Base-by-base conservation (phyloP, 2,329 filamentous ascomycete genomes). In the Monascus ruber region DNA sequence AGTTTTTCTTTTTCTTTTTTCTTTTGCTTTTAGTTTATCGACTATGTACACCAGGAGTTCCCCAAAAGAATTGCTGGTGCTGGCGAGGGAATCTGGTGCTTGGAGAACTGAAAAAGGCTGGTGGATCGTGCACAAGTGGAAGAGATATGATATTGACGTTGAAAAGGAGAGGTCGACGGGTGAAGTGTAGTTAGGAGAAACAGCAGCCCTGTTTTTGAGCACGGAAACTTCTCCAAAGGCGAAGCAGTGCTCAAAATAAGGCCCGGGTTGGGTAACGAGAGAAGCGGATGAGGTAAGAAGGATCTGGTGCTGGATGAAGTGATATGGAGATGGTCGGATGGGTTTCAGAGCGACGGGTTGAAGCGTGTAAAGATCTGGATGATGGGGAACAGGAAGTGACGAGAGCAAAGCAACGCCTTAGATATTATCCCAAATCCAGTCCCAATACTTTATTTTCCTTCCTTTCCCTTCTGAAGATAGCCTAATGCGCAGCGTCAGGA, bases 51-150 rank as follows among this genome's bases (percentile, higher is more conserved):
- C 85, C 84, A 79, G 74, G 71, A 76, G 75, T 77, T 83, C 81
- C 74, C 70, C 85, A 87, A 81, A 87, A 88, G 89, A 87, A 82
- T 80, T 84, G 85, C 81, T 86, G 83, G 82, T 88, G 83, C 64
- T 71, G 63, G 62, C 59, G 61, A 59, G 55, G 54, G 54, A 58
- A 52, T 54, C 53, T 64, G 62, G 56, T 63, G 59, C 52, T 60
- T 54, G 48, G 43, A 49, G 44, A 49, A 49, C 47, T 51, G 46
- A 47, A 52, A 48, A 47, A 43, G 43, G 40, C 17, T 53, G 52
- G 49, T 47, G 52, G 34, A 42, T 52, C 45, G 50, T 60, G 54
- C 59, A 54, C 42, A 51, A 6, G 28, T 10, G 10, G 28, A 44
- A 49, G 51, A 47, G 60, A 53, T 52, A 53, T 24, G 43, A 42